Evolutionary conservation across 2,329 filamentous ascomycete genomes (phyloP).

Genomic region (Pseudopyricularia cyperi): DNA sequence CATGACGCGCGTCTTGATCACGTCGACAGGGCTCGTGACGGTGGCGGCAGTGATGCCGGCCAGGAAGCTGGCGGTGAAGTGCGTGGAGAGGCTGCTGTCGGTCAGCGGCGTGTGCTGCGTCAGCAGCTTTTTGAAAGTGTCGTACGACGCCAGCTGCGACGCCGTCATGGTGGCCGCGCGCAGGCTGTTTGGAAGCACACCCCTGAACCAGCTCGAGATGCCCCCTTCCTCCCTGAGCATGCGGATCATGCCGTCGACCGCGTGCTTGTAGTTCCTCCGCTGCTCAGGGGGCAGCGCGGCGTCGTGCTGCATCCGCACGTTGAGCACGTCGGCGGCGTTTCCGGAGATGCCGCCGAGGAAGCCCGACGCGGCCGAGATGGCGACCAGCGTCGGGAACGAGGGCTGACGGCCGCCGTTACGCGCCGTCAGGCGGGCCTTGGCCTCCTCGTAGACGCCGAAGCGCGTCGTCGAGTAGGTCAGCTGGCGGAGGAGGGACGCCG

Average conservation of each 20-base stretch:
- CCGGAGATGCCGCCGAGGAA: constrained; percentile 81
- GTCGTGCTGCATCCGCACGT: constrained; percentile 97
- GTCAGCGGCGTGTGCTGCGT: constrained; percentile 52
- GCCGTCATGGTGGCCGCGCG: constrained; percentile 82
- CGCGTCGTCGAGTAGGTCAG: constrained; percentile 92
- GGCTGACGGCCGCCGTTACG: constrained; percentile 31
- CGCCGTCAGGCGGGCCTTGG: constrained; percentile 57
- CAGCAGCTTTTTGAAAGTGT: constrained; percentile 63
- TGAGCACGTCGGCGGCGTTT: constrained; percentile 91
- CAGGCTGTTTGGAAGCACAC: constrained; percentile 70
- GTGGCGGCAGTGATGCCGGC: constrained; percentile 77
- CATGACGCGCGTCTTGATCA: constrained; percentile 85
- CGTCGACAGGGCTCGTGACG: constrained; percentile 73
- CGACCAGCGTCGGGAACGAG: constrained; percentile 64
- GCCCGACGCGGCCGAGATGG: constrained; percentile 71
- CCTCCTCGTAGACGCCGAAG: constrained; percentile 90
- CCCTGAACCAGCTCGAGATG: constrained; percentile 61
- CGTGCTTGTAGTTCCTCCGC: constrained; percentile 80
- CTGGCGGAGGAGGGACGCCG: constrained; percentile 84
- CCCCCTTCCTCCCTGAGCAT: constrained; percentile 78
- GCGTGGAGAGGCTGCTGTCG: constrained; percentile 57
- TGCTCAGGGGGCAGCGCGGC: constrained; percentile 60
- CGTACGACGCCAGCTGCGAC: constrained; percentile 72
- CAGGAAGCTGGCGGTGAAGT: constrained; percentile 65
- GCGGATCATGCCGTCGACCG: constrained; percentile 70